Base-by-base conservation (phyloP, 148 eudicot genomes). In the Chenopodium formosanum region DNA sequence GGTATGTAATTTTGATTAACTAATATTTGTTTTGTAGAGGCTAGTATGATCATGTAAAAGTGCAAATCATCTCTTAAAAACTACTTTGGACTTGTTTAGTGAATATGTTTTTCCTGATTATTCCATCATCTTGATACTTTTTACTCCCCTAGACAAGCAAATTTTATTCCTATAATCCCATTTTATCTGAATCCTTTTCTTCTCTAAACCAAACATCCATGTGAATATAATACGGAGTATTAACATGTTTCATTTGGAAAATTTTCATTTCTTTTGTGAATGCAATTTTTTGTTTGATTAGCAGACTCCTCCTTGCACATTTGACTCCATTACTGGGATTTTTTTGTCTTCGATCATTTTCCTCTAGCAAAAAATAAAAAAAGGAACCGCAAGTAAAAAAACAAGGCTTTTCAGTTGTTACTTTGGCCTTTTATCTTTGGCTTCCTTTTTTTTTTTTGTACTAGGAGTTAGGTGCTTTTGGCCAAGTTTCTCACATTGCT, bases 1-100 rank as follows among this genome's bases (percentile, higher is more conserved):
- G 95, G 95, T 86, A 85, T 64, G 71, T 46, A 56, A 52, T 23
- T 56, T 64, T 23, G 12, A 20, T n/a, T 40, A n/a, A 25, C 40
- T 23, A 16, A 10, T 1, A 6, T 60, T 40, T 23, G 32, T 46
- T 63, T 77, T 69, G 73, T n/a, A 34, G n/a, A 32, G 40, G 27
- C n/a, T 16, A 31, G 11, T 67, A 67, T 11, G 70, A 67, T 27
- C 70, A 16, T 69, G n/a, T 32, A 56, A 17, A 56, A 34, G 37
- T 34, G 62, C 12, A 14, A 4, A 16, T 34, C 73, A 66, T 74
- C 60, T 56, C 50, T 29, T 14, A 3, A 75, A 27, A 53, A 27
- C 2, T 32, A 13, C 2, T 27, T 32, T 14, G 14, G 1, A 13
- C 7, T 2, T 13, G 7, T 32, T 67, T 13, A 9, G 22, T 46